These are phyloP conservation scores for Quillaja saponaria DNA, from an alignment of 306 rosid genomes.

Conservation along the genomic window DNA sequence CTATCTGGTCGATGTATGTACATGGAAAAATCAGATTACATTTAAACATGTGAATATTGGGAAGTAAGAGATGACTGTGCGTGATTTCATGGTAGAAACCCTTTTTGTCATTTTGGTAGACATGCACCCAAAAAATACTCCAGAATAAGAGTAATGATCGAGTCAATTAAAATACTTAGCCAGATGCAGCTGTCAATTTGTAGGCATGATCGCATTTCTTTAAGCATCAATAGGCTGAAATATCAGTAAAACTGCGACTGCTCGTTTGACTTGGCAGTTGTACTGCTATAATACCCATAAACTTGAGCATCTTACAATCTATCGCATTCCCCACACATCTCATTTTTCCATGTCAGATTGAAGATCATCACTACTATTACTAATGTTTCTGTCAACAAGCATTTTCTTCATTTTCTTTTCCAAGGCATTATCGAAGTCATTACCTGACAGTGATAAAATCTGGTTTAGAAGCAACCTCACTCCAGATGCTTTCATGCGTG, in stretches of 20 bases:
- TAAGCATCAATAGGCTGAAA: background rate
- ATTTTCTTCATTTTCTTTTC: constrained; percentile 59
- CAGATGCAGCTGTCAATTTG: constrained; percentile 17
- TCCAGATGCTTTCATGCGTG: constrained; percentile 53
- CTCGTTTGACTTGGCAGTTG: constrained; percentile 5
- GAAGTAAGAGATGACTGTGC: constrained; percentile 5
- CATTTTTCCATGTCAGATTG: constrained; percentile 20
- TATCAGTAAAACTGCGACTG: constrained; percentile 14
- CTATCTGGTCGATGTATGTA: constrained; percentile 8
- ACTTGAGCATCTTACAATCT: constrained; percentile 16
- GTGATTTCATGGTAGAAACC: constrained; percentile 4
- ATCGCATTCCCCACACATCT: constrained; percentile 15
- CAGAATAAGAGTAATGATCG: background rate
- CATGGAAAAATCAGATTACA: constrained; percentile 9
- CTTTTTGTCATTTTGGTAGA: background rate
- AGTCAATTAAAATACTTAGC: background rate
- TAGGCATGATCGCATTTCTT: constrained; percentile 5
- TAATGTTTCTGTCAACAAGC: constrained; percentile 30
- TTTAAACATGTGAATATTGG: background rate
- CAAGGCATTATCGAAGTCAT: constrained; percentile 50
- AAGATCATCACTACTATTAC: constrained; percentile 22
- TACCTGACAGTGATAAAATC: constrained; percentile 61
- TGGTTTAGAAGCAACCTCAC: constrained; percentile 73
- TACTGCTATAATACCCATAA: background rate
- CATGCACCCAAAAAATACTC: constrained; percentile 7